Percentiles rank a stretch among this genome's conserved stretches.
phyloP scores from a whole-genome alignment of 2,329 filamentous ascomycete species.

The Colletotrichum spaethianum region DNA sequence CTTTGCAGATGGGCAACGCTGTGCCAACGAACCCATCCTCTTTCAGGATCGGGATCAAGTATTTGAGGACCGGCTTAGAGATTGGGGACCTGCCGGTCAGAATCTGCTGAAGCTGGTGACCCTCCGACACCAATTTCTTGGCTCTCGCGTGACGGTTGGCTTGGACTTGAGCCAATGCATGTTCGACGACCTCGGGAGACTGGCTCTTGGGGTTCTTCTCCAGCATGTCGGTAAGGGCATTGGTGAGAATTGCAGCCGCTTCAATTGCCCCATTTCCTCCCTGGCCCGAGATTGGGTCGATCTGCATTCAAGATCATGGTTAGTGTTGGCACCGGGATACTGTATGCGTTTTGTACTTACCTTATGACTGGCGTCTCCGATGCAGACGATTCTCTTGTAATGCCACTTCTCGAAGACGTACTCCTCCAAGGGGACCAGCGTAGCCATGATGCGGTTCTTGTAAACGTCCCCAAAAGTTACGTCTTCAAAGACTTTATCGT shows the following conservation, averaged over 20 bases:
- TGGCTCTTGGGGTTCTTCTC: constrained; percentile 20
- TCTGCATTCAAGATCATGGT: constrained; percentile 21
- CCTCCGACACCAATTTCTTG: constrained; percentile 3
- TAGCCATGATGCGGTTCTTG: constrained; percentile 46
- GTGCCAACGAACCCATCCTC: constrained; percentile 15
- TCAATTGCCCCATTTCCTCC: constrained; percentile 48
- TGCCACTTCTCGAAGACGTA: constrained; percentile 56
- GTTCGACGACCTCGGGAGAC: not conserved
- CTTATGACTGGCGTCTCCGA: constrained; percentile 61
- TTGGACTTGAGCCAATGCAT: constrained; percentile 22
- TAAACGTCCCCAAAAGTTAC: constrained; percentile 51
- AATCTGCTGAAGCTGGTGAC: constrained; percentile 25
- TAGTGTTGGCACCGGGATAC: not conserved
- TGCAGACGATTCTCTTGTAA: constrained; percentile 53
- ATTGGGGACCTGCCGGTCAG: constrained; percentile 16
- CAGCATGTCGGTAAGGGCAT: constrained; percentile 30
- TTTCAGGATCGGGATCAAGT: constrained; percentile 12
- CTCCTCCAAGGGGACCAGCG: constrained; percentile 48
- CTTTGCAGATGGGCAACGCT: constrained; percentile 5
- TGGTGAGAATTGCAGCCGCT: constrained; percentile 43
- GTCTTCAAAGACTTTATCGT: constrained; percentile 44
- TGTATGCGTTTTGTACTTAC: constrained; percentile 38
- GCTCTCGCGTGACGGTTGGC: constrained; percentile 21
- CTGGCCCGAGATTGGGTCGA: constrained; percentile 45
- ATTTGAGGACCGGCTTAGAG: constrained; percentile 11